These are phyloP conservation scores for Polygonum aviculare DNA, from an alignment of 148 eudicot species.

Conservation along the genomic window DNA sequence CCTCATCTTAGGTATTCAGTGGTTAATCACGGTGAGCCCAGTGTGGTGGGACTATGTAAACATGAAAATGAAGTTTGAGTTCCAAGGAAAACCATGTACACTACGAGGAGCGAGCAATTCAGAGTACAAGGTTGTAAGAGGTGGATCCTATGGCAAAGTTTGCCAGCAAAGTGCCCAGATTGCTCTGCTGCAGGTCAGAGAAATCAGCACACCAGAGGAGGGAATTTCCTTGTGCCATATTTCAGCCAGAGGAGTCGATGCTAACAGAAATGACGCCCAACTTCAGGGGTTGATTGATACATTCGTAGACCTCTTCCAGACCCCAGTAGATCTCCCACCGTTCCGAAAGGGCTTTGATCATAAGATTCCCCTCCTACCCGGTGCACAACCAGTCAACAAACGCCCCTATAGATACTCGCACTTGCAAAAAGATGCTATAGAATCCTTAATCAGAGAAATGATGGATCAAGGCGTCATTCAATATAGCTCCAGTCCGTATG, in stretches of 20 bases:
- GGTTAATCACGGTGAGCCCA: not conserved
- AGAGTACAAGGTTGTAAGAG: not conserved
- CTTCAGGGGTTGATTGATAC: not conserved
- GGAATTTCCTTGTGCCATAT: not conserved
- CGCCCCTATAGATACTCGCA: not conserved
- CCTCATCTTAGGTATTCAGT: conserved; percentile 9
- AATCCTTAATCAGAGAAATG: not conserved
- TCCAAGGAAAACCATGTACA: too few relatives aligned
- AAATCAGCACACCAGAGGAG: not conserved
- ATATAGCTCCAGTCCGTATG: not conserved
- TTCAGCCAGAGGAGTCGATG: not conserved
- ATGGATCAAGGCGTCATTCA: conserved; percentile 1
- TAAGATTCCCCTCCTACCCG: not conserved
- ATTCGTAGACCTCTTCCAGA: not conserved
- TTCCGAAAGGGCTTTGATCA: not conserved
- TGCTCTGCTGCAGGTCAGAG: not conserved
- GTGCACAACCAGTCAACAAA: not conserved
- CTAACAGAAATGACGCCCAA: too few relatives aligned
- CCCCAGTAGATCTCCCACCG: not conserved
- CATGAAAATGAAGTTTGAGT: not conserved
- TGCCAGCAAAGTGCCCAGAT: not conserved
- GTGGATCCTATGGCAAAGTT: not conserved
- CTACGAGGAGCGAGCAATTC: not conserved
- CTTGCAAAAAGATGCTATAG: not conserved
- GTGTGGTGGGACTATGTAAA: not conserved